These are phyloP conservation scores for Tubosaeta sp. DNA, from an alignment of 768 basidiomycete species.

Conservation along the genomic window DNA sequence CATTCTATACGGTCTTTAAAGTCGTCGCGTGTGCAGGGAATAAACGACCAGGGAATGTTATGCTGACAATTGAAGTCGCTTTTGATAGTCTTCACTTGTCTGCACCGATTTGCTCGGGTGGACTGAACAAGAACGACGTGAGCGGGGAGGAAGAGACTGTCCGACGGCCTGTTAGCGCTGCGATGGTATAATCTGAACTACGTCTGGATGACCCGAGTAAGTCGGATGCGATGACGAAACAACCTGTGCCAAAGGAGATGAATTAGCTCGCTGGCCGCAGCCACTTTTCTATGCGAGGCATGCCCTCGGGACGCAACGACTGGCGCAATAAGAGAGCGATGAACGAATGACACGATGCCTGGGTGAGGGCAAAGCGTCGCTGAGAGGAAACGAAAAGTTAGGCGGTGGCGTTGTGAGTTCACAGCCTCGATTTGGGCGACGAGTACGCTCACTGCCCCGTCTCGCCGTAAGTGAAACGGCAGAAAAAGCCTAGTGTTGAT, in stretches of 20 bases:
- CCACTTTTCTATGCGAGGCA: neutral
- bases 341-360: no score
- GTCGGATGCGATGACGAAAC: conserved; percentile 22
- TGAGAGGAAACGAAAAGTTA: neutral
- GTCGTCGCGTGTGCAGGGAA: neutral
- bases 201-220: conserved; percentile 15
- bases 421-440: conserved; percentile 8
- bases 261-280: neutral
- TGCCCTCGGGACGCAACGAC: conserved; percentile 16
- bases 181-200: neutral
- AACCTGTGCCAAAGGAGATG: conserved; percentile 11
- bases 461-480: conserved; percentile 14
- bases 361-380: no score
- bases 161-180: conserved; percentile 7
- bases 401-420: conserved; percentile 6
- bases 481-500: conserved; percentile 1
- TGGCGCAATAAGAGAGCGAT: conserved; percentile 13
- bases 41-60: neutral
- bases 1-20: neutral
- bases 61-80: neutral
- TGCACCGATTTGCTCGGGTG: neutral
- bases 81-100: no score
- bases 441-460: conserved; percentile 6
- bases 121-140: conserved; percentile 20
- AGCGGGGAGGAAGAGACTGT: conserved; percentile 13